Evolutionary conservation across 2,329 filamentous ascomycete species (phyloP).

Genomic region (Pseudopithomyces chartarum): DNA sequence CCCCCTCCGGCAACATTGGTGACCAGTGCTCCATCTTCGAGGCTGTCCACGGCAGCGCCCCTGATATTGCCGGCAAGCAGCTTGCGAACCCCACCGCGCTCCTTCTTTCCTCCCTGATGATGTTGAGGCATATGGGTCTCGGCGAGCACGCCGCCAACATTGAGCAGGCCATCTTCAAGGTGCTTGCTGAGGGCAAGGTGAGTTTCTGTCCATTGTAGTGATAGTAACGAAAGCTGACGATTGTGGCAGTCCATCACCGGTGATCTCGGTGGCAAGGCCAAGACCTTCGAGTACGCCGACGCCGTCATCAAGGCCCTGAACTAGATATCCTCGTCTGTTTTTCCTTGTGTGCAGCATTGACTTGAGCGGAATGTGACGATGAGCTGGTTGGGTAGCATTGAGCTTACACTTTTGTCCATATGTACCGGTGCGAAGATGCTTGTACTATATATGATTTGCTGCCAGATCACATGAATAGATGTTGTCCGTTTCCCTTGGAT

Average conservation of each 20-base stretch:
- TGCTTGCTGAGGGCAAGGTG: constrained; percentile 92
- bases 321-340: constrained; percentile 28
- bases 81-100: constrained; percentile 97
- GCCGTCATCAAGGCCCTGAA: constrained; percentile 78
- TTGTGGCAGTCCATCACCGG: constrained; percentile 73
- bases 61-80: constrained; percentile 93
- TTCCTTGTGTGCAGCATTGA: constrained; percentile 11
- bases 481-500: constrained; percentile 5
- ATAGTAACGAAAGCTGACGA: constrained; percentile 18
- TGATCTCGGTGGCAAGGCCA: constrained; percentile 93
- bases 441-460: constrained; percentile 37
- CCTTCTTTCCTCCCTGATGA: constrained; percentile 96
- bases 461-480: constrained; percentile 27
- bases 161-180: constrained; percentile 93
- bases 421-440: constrained; percentile 36
- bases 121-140: constrained; percentile 98
- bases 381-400: constrained; percentile 30
- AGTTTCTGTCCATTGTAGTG: constrained; percentile 22
- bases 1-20: constrained; percentile 97
- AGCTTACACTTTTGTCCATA: constrained; percentile 44
- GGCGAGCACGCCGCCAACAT: constrained; percentile 83
- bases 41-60: constrained; percentile 96
- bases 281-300: constrained; percentile 90
- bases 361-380: constrained; percentile 28
- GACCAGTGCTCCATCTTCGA: constrained; percentile 99